These are phyloP conservation scores for Lepidium didymum DNA, from an alignment of 345 rosid species.

Conservation along the genomic window DNA sequence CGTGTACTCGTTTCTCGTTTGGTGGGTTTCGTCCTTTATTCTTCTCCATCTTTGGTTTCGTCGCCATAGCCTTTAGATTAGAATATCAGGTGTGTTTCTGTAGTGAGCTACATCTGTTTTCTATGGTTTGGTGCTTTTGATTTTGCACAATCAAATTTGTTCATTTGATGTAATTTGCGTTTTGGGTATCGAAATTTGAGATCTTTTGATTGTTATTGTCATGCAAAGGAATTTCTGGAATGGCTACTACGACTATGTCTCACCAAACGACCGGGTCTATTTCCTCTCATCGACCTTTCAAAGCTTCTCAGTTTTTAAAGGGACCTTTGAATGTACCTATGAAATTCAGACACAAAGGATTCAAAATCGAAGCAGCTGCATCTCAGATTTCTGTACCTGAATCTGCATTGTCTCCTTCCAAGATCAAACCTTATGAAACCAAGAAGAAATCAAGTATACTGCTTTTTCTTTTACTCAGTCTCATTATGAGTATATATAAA, in stretches of 20 bases:
- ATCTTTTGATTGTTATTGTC: not conserved
- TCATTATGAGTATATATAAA: not conserved
- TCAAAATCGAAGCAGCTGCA: slow-evolving; percentile 47
- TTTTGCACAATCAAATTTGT: not conserved
- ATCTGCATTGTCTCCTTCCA: slow-evolving; percentile 48
- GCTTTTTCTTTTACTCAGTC: not conserved
- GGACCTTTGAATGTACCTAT: slow-evolving; percentile 33
- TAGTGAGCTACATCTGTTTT: not conserved
- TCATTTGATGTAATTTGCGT: not conserved
- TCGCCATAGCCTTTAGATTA: not conserved
- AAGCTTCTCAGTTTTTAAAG: slow-evolving; percentile 20
- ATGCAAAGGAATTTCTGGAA: slow-evolving; percentile 13
- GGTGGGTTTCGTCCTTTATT: no score
- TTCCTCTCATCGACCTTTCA: slow-evolving; percentile 27
- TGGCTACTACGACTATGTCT: slow-evolving; percentile 53
- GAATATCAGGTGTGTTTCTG: slow-evolving; percentile 12
- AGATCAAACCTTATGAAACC: slow-evolving; percentile 30
- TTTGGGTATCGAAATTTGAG: not conserved
- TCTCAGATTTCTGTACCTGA: slow-evolving; percentile 49
- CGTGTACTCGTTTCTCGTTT: no score
- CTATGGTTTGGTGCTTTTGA: not conserved
- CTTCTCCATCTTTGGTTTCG: no score
- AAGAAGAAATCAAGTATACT: slow-evolving; percentile 61
- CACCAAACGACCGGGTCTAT: slow-evolving; percentile 50
- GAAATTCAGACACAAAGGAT: slow-evolving; percentile 22